A percentile compares a stretch with the other conserved stretches of the same genome.
Evolutionary conservation across 2,329 filamentous ascomycete species (phyloP).

Genomic region (Aspergillus sp.): DNA sequence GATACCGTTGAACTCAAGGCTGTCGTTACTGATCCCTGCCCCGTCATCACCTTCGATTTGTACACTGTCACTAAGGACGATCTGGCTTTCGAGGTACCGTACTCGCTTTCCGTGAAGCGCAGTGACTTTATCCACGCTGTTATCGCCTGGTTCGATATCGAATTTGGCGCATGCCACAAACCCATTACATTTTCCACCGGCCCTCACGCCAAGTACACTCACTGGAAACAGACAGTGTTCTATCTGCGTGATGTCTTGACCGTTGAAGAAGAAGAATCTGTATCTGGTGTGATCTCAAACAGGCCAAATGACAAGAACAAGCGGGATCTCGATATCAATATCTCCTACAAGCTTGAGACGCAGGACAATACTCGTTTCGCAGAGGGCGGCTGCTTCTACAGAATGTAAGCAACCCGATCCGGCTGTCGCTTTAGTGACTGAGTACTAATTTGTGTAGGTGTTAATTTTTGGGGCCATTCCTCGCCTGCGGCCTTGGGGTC

Average conservation of each 20-base stretch:
- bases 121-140: conserved; percentile 95
- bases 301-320: conserved; percentile 92
- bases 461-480: conserved; percentile 14
- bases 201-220: conserved; percentile 97
- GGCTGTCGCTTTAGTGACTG: background rate
- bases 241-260: conserved; percentile 93
- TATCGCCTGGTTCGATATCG: conserved; percentile 98
- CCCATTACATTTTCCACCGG: conserved; percentile 95
- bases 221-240: conserved; percentile 99
- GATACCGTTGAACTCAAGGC: conserved; percentile 98
- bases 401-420: conserved; percentile 50
- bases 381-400: conserved; percentile 75
- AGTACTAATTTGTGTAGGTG: conserved; percentile 33
- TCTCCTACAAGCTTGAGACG: conserved; percentile 79
- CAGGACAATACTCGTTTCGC: conserved; percentile 68
- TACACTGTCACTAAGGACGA: conserved; percentile 85
- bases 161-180: conserved; percentile 98
- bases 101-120: conserved; percentile 73
- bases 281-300: conserved; percentile 73
- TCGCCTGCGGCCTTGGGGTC: conserved; percentile 9
- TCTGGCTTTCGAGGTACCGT: conserved; percentile 78
- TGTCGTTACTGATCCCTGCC: conserved; percentile 85
- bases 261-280: conserved; percentile 80
- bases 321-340: conserved; percentile 87
- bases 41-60: conserved; percentile 84